These are phyloP conservation scores for Selaginella moellendorffii DNA, from an alignment of 75 land plant species.

Conservation along the genomic window DNA sequence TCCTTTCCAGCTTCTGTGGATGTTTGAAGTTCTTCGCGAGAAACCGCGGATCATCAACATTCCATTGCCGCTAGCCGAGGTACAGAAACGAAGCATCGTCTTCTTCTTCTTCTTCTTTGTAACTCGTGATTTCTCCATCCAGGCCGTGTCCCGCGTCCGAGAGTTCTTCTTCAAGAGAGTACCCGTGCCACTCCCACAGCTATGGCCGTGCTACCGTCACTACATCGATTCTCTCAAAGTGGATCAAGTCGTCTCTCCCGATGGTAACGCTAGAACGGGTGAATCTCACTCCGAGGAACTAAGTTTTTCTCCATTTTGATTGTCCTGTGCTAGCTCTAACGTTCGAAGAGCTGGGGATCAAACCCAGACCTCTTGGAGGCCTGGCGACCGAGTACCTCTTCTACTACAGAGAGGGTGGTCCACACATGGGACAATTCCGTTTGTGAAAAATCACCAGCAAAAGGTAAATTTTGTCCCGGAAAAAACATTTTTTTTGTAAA, in stretches of 20 bases:
- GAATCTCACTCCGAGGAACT: background rate
- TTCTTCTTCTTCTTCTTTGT: background rate
- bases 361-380: slow-evolving; percentile 63
- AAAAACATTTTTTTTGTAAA: too few relatives aligned
- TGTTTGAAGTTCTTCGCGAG: slow-evolving; percentile 82
- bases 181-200: slow-evolving; percentile 50
- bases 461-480: too few relatives aligned
- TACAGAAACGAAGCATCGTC: slow-evolving; percentile 10
- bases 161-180: slow-evolving; percentile 42
- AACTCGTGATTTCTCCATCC: background rate
- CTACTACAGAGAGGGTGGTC: slow-evolving; percentile 73
- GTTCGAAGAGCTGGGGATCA: slow-evolving; percentile 61
- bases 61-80: slow-evolving; percentile 74
- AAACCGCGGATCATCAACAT: slow-evolving; percentile 60
- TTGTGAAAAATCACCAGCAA: slow-evolving; percentile 9
- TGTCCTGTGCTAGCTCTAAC: slow-evolving; percentile 38
- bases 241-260: slow-evolving; percentile 68
- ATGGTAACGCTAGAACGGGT: too few relatives aligned
- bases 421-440: slow-evolving; percentile 14
- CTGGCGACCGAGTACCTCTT: slow-evolving; percentile 65
- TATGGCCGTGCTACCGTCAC: slow-evolving; percentile 47
- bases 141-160: background rate
- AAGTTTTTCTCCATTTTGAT: background rate
- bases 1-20: slow-evolving; percentile 47
- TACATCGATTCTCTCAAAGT: slow-evolving; percentile 38